A percentile compares a stretch with the other conserved stretches of the same genome.
Evolutionary conservation across 352 stramenopile genomes (phyloP).

Genomic region (Pythium guiyangense): DNA sequence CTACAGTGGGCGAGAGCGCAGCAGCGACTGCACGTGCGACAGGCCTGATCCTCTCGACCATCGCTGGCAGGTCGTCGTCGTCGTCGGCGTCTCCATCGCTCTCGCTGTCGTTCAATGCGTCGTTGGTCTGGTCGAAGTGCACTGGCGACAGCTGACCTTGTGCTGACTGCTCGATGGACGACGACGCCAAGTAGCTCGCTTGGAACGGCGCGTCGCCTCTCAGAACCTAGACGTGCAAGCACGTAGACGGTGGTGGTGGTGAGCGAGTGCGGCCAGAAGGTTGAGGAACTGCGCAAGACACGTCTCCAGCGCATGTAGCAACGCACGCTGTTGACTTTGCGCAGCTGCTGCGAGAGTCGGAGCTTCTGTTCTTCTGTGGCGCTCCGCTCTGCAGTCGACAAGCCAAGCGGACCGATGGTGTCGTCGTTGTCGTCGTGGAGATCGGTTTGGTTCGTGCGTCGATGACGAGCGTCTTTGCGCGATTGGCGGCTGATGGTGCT

Average conservation of each 20-base stretch:
- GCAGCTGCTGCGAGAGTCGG: constrained; percentile 53
- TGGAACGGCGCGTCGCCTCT: constrained; percentile 50
- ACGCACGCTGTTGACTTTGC: constrained; percentile 65
- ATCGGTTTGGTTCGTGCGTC: constrained; percentile 5
- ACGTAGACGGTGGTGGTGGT: neutral
- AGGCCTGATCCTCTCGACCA: constrained; percentile 40
- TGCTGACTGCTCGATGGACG: neutral
- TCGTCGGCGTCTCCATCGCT: constrained; percentile 18
- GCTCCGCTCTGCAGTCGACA: constrained; percentile 46
- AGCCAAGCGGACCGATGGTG: constrained; percentile 4
- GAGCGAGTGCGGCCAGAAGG: too few relatives aligned
- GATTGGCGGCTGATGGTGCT: neutral
- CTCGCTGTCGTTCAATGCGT: neutral
- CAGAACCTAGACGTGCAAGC: constrained; percentile 29
- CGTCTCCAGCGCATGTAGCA: neutral
- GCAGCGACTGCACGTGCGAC: neutral
- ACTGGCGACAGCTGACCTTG: neutral
- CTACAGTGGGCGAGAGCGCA: neutral
- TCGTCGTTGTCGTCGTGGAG: constrained; percentile 3
- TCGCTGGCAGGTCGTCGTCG: constrained; percentile 39
- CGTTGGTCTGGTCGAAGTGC: neutral
- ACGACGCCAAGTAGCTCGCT: constrained; percentile 41
- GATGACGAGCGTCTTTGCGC: neutral
- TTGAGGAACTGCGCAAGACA: too few relatives aligned
- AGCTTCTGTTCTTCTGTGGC: constrained; percentile 59